phyloP scores from a whole-genome alignment of 2,329 filamentous ascomycete species.

The Phoma herbarum region DNA sequence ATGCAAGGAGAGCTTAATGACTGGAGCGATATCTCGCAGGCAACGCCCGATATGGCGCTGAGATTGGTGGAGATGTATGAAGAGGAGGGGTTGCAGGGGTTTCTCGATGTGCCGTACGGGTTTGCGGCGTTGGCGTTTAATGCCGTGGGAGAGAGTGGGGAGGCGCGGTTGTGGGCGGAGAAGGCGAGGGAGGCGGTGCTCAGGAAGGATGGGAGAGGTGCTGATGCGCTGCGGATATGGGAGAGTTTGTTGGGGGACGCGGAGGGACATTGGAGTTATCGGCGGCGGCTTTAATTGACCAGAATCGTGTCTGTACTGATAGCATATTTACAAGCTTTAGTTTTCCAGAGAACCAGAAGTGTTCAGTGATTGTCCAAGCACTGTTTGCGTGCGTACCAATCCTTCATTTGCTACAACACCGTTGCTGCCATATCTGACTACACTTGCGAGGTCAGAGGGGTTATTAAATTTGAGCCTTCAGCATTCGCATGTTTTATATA shows the following conservation, averaged over 20 bases:
- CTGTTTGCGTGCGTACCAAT: too few species aligned
- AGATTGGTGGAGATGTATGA: slow-evolving; percentile 48
- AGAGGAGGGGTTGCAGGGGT: slow-evolving; percentile 50
- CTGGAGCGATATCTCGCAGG: slow-evolving; percentile 33
- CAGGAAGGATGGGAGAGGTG: slow-evolving; percentile 50
- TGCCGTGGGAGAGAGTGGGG: slow-evolving; percentile 36
- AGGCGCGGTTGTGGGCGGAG: slow-evolving; percentile 46
- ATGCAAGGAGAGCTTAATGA: slow-evolving; percentile 47
- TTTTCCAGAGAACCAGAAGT: too few species aligned
- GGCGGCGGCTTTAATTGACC: slow-evolving; percentile 14
- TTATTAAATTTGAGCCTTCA: too few species aligned
- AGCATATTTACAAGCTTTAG: too few species aligned
- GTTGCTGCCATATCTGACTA: too few species aligned
- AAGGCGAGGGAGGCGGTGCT: slow-evolving; percentile 47
- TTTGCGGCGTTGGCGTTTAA: slow-evolving; percentile 54
- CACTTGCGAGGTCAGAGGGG: too few species aligned
- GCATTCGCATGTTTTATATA: too few species aligned
- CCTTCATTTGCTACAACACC: too few species aligned
- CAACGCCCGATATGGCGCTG: slow-evolving; percentile 41
- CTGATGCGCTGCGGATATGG: slow-evolving; percentile 46
- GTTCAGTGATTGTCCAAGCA: too few species aligned
- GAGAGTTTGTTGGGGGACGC: slow-evolving; percentile 42
- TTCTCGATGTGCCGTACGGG: slow-evolving; percentile 53
- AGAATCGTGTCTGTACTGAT: too few species aligned
- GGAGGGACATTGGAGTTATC: slow-evolving; percentile 46